Base-by-base conservation (phyloP, 306 rosid genomes). In the barrel medic (Medicago truncatula) region DNA sequence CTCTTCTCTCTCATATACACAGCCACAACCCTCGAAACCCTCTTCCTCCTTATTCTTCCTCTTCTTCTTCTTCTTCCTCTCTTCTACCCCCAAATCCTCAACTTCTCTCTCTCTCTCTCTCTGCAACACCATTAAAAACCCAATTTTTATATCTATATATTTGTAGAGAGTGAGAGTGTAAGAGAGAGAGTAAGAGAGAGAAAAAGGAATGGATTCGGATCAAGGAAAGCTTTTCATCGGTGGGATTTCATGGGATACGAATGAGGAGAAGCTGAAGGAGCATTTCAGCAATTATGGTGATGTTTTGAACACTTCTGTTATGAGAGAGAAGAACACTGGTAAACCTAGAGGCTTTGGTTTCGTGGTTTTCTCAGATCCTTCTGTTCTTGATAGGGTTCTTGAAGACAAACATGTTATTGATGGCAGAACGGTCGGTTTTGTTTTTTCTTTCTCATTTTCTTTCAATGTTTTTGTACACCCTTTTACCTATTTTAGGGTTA, bases 201-300 rank as follows among this genome's bases (percentile, higher is more conserved):
- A 62, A 31, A 54, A 56, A 58, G 62, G 8, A 61, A 92, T 94
- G 98, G 98, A 94, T 84, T 92, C 98, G 59, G 98, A 94, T 92
- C 98, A 88, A 72, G 97, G 98, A 1, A 94, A 94, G 90, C 88
- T 94, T 39, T 94, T 94, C 40, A 92, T 94, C 74, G 97, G 98
- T 47, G 98, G 98, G 78, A 92, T 92, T 78, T 94, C 98, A 3
- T 94, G 98, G 98, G 98, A 94, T 39, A 91, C 98, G 6, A 75
- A 84, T 7, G 97, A 94, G 82, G 98, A 94, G 12, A 94, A 88
- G 92, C 95, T 94, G 11, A 88, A 85, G 83, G 95, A 92, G 60
- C 90, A 94, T 76, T 94, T 94, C 28, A 49, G 84, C 60, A 86
- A 80, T 87, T 94, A 94, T 40, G 98, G 97, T 34, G 95, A 94